Evolutionary conservation across 2,329 filamentous ascomycete species (phyloP).

Genomic region (Epichloe typhina): DNA sequence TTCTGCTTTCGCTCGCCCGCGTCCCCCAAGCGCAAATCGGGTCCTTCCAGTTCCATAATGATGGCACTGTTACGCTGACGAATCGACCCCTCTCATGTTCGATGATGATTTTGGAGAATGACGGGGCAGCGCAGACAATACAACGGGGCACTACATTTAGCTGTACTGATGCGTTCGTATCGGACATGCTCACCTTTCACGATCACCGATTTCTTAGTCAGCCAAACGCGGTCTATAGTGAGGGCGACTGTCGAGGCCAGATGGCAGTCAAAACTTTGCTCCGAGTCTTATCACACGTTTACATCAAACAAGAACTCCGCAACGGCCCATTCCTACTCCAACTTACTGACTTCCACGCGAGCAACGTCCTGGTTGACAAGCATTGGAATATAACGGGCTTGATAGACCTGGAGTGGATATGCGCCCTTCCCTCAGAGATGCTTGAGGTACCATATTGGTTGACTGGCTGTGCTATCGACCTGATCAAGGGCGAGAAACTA

Average conservation of each 20-base stretch:
- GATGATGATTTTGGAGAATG: slow-evolving; percentile 20
- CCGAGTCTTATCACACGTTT: slow-evolving; percentile 12
- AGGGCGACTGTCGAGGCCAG: slow-evolving; percentile 7
- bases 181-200: slow-evolving; percentile 13
- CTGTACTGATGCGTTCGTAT: slow-evolving; percentile 14
- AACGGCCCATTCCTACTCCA: slow-evolving; percentile 16
- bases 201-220: slow-evolving; percentile 13
- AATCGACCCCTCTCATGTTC: slow-evolving; percentile 17
- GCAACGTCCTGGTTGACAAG: slow-evolving; percentile 22
- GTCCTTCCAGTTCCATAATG: slow-evolving; percentile 4
- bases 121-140: slow-evolving; percentile 18
- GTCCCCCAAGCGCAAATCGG: neutral
- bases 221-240: slow-evolving; percentile 12
- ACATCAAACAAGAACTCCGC: slow-evolving; percentile 2
- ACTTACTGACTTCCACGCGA: slow-evolving; percentile 19
- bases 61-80: slow-evolving; percentile 17
- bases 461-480: too few relatives aligned
- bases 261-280: slow-evolving; percentile 16
- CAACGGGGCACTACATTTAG: slow-evolving; percentile 16
- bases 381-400: slow-evolving; percentile 15
- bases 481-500: too few relatives aligned
- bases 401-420: too few relatives aligned
- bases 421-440: too few relatives aligned
- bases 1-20: too few relatives aligned
- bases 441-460: too few relatives aligned